phyloP scores from a whole-genome alignment of 495 filamentous ascomycete species.

The Daldinia loculata region DNA sequence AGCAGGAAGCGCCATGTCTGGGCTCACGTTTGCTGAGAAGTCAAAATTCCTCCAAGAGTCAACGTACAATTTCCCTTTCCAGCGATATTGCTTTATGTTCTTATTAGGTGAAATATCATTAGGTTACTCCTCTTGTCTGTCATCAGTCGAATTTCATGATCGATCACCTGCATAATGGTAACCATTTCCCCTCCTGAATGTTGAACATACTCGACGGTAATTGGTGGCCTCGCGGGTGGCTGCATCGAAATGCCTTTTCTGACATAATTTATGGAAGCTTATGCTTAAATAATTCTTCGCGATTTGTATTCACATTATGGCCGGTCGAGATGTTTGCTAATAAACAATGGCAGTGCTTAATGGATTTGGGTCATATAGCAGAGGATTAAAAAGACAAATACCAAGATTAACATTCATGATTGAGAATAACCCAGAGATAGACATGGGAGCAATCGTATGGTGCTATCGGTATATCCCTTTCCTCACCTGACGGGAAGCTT shows the following conservation, averaged over 20 bases:
- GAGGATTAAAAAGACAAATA: not conserved
- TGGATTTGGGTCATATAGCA: not conserved
- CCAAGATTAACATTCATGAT: too few species aligned
- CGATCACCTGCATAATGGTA: constrained; percentile 12
- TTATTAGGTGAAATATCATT: not conserved
- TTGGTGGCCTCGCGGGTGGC: constrained; percentile 25
- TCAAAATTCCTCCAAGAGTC: not conserved
- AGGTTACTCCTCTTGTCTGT: not conserved
- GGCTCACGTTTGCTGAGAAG: not conserved
- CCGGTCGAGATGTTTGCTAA: not conserved
- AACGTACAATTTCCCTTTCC: not conserved
- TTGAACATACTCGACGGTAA: constrained; percentile 1
- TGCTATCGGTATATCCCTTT: not conserved
- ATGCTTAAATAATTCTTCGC: not conserved
- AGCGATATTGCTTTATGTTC: not conserved
- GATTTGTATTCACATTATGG: not conserved
- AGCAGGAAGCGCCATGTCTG: constrained; percentile 33
- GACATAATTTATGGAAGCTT: not conserved
- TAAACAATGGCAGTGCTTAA: not conserved
- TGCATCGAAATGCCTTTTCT: not conserved
- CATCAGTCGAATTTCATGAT: constrained; percentile 6
- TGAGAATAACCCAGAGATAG: too few species aligned
- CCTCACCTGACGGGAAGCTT: not conserved
- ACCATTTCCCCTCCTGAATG: constrained; percentile 12
- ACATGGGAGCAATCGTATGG: too few species aligned